Evolutionary conservation across 176 grass and related monocot species (phyloP), one percentile per base, ranked within the genome.

Genomic region (Bothriochloa decipiens): DNA sequence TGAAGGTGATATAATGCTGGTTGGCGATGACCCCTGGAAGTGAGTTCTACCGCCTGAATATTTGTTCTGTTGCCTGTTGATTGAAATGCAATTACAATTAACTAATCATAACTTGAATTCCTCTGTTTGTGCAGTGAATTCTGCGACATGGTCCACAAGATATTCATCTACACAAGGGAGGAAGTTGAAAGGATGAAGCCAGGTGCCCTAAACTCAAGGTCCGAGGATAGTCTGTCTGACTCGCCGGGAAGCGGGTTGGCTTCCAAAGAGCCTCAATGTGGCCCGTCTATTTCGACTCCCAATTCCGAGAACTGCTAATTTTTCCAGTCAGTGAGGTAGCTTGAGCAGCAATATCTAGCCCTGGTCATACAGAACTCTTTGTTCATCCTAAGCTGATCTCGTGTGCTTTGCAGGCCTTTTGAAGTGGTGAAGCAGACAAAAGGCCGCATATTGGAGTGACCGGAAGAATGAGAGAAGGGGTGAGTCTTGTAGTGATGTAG

Each of bases 1-100:
- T 64, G 95, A 97, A 67, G 92, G 90, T 25, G 95, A 97, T 73
- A 97, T 94, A 88, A 97, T 97, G 95, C 91, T 97, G 55, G 95
- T 93, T 63, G 95, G 95, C 32, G 95, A 97, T 77, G 95, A 97
- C 62, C 92, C 95, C 17, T 97, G 95, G 95, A 80, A 86, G 95
- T 94, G 85, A 75, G 95, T 83, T 33, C 37, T 23, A 67, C 7
- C 7, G 0, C n/a, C 53, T 10, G 43, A 74, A 15, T 74, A 46
- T 43, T 25, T 32, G 58, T 16, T 64, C 14, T 14, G 17, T 8
- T 5, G 87, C 20, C 65, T 70, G 60, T 72, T 53, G 25, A 55
- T 68, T 8, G 33, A n/a, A 41, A 50, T 70, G 62, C n/a, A 60
- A 9, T 23, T 36, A 81, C 46, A 22, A 17, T 50, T 75, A 22